phyloP scores from a whole-genome alignment of 1,284 basidiomycete species.

The Boletus nobilissimus region DNA sequence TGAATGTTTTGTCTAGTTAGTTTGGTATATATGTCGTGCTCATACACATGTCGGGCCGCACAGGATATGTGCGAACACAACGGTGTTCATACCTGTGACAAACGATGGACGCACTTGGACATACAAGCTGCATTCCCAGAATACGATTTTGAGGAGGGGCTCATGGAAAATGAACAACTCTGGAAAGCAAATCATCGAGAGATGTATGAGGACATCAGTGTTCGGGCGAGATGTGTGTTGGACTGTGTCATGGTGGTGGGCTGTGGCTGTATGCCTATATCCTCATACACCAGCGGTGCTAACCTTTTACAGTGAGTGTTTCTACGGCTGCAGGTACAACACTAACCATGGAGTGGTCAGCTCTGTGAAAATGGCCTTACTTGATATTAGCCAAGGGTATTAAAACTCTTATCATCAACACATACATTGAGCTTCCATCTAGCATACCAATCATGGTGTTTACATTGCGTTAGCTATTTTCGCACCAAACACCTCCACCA shows the following conservation, averaged over 20 bases:
- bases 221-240: slow-evolving; percentile 65
- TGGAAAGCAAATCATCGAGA: slow-evolving; percentile 78
- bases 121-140: slow-evolving; percentile 68
- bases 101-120: slow-evolving; percentile 63
- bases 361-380: slow-evolving; percentile 50
- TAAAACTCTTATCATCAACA: neutral
- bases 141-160: slow-evolving; percentile 71
- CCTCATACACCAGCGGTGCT: neutral
- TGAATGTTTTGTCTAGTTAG: slow-evolving; percentile 33
- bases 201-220: slow-evolving; percentile 62
- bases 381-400: neutral
- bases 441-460: neutral
- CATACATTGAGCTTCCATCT: too few species aligned
- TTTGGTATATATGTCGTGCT: neutral
- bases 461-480: neutral
- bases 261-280: too few species aligned
- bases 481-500: too few species aligned
- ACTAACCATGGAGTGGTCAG: slow-evolving; percentile 56
- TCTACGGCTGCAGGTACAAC: slow-evolving; percentile 61
- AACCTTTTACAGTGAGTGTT: slow-evolving; percentile 51
- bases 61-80: slow-evolving; percentile 75
- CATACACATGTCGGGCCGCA: slow-evolving; percentile 37
- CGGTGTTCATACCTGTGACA: slow-evolving; percentile 81
- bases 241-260: too few species aligned
- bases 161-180: slow-evolving; percentile 78